Evolutionary conservation across 805 yeast species (phyloP).

Genomic region (Ogataea corticis): DNA sequence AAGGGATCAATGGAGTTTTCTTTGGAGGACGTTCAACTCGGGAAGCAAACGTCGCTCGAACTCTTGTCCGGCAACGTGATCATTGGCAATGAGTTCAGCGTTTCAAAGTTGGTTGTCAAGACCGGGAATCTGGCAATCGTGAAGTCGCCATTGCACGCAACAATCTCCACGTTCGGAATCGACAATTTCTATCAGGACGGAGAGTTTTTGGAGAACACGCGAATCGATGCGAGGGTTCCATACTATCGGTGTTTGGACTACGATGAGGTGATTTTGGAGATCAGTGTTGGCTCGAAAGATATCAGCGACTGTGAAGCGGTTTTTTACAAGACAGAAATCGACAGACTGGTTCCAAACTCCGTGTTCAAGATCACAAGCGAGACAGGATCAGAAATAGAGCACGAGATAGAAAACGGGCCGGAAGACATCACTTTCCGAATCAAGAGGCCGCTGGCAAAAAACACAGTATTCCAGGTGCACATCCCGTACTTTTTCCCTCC

Average conservation of each 20-base stretch:
- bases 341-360: slow-evolving; percentile 26
- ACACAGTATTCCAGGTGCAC: slow-evolving; percentile 13
- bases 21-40: slow-evolving; percentile 8
- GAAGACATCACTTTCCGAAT: slow-evolving; percentile 19
- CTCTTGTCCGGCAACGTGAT: slow-evolving; percentile 22
- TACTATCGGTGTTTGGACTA: slow-evolving; percentile 26
- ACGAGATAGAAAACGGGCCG: slow-evolving; percentile 15
- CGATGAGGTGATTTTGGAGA: slow-evolving; percentile 27
- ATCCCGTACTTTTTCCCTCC: slow-evolving; percentile 38
- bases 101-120: slow-evolving; percentile 18
- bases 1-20: slow-evolving; percentile 21
- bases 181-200: slow-evolving; percentile 16
- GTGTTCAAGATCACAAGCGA: slow-evolving; percentile 12
- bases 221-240: slow-evolving; percentile 24
- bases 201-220: slow-evolving; percentile 20
- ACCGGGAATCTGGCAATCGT: slow-evolving; percentile 26
- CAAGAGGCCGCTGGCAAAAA: slow-evolving; percentile 8
- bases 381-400: slow-evolving; percentile 12
- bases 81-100: slow-evolving; percentile 23
- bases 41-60: slow-evolving; percentile 12
- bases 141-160: slow-evolving; percentile 11
- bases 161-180: slow-evolving; percentile 20
- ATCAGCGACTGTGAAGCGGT: slow-evolving; percentile 17
- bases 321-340: slow-evolving; percentile 31
- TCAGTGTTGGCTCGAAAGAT: slow-evolving; percentile 21